phyloP scores from a whole-genome alignment of 2,329 filamentous ascomycete species.

The Grosmannia serpens region DNA sequence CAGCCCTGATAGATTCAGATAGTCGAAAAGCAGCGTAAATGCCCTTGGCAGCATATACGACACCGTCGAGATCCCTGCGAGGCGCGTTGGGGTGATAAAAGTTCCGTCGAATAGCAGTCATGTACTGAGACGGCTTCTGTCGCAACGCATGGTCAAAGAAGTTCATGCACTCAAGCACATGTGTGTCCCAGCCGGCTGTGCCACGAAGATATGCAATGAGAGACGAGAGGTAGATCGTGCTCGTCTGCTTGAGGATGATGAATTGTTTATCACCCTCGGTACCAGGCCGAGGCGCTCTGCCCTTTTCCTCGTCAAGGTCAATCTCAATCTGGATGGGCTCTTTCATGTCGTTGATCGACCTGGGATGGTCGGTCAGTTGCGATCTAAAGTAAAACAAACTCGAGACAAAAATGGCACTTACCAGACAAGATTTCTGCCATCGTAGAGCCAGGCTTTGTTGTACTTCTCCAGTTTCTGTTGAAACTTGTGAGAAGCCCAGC shows the following conservation, averaged over 20 bases:
- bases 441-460: conserved; percentile 54
- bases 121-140: conserved; percentile 57
- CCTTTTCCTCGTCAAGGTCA: conserved; percentile 59
- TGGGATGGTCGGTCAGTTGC: conserved; percentile 6
- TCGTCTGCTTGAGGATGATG: conserved; percentile 52
- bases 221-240: conserved; percentile 54
- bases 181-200: conserved; percentile 47
- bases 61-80: conserved; percentile 42
- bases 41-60: conserved; percentile 66
- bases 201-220: conserved; percentile 56
- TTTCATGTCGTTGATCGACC: conserved; percentile 27
- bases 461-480: conserved; percentile 40
- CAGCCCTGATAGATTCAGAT: conserved; percentile 38
- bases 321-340: conserved; percentile 44
- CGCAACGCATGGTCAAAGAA: conserved; percentile 87
- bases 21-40: conserved; percentile 78
- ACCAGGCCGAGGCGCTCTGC: conserved; percentile 18
- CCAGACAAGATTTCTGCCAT: conserved; percentile 83
- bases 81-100: conserved; percentile 56
- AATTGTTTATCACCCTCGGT: conserved; percentile 38
- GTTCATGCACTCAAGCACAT: conserved; percentile 66
- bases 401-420: conserved; percentile 24
- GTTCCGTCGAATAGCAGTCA: conserved; percentile 65
- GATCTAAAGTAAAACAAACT: neutral
- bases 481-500: conserved; percentile 58